A percentile compares a stretch with the other conserved stretches of the same genome.
These are phyloP conservation scores for Fennellomyces sp. DNA, from an alignment of 371 early-diverging fungal genomes.

Conservation along the genomic window DNA sequence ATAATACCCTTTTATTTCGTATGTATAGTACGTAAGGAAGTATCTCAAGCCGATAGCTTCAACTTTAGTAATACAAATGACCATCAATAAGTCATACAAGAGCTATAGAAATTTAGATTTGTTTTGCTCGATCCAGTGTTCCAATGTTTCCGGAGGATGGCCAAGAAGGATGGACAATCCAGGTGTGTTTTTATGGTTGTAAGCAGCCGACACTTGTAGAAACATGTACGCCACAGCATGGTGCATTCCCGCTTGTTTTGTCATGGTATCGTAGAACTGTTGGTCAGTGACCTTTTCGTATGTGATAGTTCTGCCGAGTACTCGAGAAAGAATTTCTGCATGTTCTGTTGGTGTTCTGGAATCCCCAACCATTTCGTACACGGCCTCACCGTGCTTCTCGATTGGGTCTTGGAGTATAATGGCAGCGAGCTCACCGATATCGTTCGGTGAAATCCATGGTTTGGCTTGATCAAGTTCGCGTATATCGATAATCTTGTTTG, in stretches of 20 bases:
- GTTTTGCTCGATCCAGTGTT: no score
- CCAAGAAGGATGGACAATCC: conserved; percentile 17
- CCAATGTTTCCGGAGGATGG: conserved; percentile 18
- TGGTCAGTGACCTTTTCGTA: conserved; percentile 1
- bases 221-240: background rate
- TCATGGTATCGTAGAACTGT: conserved; percentile 5
- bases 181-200: background rate
- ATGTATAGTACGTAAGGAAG: no score
- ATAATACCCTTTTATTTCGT: no score
- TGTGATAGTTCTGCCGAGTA: conserved; percentile 12
- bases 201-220: background rate
- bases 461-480: conserved; percentile 2
- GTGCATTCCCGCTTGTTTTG: conserved; percentile 1
- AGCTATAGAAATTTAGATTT: no score
- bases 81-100: no score
- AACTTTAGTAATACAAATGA: no score
- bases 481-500: background rate
- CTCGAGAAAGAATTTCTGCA: conserved; percentile 6
- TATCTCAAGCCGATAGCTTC: no score
- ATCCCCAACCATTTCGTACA: conserved; percentile 18
- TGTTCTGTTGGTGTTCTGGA: conserved; percentile 9
- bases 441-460: conserved; percentile 18
- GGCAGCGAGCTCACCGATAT: conserved; percentile 20
- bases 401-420: conserved; percentile 13
- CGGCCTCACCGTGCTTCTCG: conserved; percentile 18